Conservation (phyloP, 176 grass and related monocot genomes). For the Raddia guianensis region DNA sequence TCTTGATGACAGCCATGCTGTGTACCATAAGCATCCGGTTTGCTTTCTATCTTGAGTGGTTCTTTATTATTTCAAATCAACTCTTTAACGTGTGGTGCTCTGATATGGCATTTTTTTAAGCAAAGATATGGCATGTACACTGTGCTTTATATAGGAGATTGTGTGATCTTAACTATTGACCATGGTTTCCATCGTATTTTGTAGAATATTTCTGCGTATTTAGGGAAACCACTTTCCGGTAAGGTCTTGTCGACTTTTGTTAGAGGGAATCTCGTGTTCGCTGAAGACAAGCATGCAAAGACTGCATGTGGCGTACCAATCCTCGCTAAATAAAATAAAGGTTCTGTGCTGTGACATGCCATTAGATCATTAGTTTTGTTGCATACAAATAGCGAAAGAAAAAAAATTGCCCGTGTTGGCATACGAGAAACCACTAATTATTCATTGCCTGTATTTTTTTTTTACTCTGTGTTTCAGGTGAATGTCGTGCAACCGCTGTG, state of each 20-base stretch:
- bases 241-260: conserved; percentile 85
- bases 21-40: conserved; percentile 89
- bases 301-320: conserved; percentile 72
- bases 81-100: neutral
- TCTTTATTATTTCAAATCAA: neutral
- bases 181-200: neutral
- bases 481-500: neutral
- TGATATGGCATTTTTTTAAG: neutral
- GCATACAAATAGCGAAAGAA: neutral
- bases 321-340: conserved; percentile 59
- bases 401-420: neutral
- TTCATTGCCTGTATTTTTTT: neutral
- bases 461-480: conserved; percentile 25
- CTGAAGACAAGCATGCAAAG: conserved; percentile 66
- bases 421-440: neutral
- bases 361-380: neutral
- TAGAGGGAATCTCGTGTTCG: conserved; percentile 86
- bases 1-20: conserved; percentile 64
- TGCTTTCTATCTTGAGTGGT: conserved; percentile 24
- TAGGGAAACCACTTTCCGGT: conserved; percentile 68
- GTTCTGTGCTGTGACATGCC: neutral
- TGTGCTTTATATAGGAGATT: neutral
- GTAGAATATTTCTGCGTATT: conserved; percentile 78
- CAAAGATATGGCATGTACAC: neutral
- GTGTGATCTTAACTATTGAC: neutral